Percentiles rank a stretch among this genome's conserved stretches.
Conservation (phyloP, 768 basidiomycete genomes). For the Filobasidium wieringae region DNA sequence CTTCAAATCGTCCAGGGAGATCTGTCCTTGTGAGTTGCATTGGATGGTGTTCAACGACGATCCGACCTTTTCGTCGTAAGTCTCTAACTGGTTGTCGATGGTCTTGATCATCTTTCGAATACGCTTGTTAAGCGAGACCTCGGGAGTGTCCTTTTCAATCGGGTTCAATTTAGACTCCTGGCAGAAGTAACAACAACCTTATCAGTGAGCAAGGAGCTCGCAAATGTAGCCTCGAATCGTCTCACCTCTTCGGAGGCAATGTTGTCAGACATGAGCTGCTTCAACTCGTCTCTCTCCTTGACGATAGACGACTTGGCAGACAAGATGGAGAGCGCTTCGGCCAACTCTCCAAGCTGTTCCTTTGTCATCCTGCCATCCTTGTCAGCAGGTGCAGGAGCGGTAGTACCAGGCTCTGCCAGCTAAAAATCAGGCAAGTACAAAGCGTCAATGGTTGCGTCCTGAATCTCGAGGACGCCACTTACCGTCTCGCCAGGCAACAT, state of each 20-base stretch:
- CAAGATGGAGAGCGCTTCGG: conserved; percentile 76
- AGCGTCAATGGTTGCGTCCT: background rate
- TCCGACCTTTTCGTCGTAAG: conserved; percentile 65
- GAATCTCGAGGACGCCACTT: conserved; percentile 13
- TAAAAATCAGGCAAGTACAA: conserved; percentile 6
- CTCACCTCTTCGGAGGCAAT: conserved; percentile 70
- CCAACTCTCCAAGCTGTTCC: conserved; percentile 87
- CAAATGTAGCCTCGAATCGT: conserved; percentile 7
- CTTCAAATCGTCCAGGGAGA: conserved; percentile 76
- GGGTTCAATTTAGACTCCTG: conserved; percentile 39
- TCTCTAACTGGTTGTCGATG: conserved; percentile 81
- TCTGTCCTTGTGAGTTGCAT: conserved; percentile 51
- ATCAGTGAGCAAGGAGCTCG: background rate
- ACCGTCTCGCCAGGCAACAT: conserved; percentile 84
- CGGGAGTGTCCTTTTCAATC: conserved; percentile 38
- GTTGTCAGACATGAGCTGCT: conserved; percentile 86
- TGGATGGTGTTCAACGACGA: conserved; percentile 40
- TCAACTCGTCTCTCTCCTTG: conserved; percentile 87
- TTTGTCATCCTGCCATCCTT: conserved; percentile 85
- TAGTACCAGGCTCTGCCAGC: conserved; percentile 9
- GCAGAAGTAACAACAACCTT: conserved; percentile 22
- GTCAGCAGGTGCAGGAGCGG: conserved; percentile 17
- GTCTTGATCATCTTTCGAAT: conserved; percentile 92
- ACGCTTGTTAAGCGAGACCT: conserved; percentile 79
- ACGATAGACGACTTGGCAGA: conserved; percentile 89